Conservation (phyloP, 2,329 filamentous ascomycete species). For the Botryosphaeria dothidea region DNA sequence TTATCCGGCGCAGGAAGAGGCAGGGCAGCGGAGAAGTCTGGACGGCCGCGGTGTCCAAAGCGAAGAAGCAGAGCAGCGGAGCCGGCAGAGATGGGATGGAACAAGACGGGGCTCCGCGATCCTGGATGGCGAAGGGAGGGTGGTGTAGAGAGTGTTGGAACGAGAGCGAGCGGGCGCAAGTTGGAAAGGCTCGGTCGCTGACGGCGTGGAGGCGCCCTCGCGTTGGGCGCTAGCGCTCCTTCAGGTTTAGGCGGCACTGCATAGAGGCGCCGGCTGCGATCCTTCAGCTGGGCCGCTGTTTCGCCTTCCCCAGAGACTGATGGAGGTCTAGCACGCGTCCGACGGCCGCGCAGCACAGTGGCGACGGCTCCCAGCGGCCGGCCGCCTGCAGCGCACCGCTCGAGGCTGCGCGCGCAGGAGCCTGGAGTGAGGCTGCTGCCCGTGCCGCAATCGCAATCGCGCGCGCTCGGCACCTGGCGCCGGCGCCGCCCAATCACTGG, state of each 20-base stretch:
- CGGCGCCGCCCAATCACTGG: background rate
- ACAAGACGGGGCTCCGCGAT: conserved; percentile 15
- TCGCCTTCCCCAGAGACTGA: background rate
- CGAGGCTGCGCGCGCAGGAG: background rate
- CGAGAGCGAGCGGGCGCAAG: background rate
- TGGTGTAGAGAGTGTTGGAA: background rate
- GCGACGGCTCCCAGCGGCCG: background rate
- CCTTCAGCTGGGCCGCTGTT: background rate
- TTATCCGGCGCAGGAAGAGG: conserved; percentile 12
- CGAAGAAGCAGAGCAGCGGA: conserved; percentile 13
- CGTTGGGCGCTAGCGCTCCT: background rate
- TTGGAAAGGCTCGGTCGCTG: conserved; percentile 12
- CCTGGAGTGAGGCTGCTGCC: background rate
- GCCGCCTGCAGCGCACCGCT: background rate
- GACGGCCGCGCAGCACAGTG: background rate
- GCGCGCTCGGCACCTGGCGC: no score
- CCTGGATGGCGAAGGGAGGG: conserved; percentile 17
- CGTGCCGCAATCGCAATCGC: background rate
- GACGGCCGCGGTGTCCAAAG: conserved; percentile 16
- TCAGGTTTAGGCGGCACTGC: background rate
- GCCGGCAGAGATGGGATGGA: conserved; percentile 2
- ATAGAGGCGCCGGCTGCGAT: conserved; percentile 1
- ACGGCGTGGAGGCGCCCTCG: conserved; percentile 4
- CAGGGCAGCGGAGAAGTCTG: background rate
- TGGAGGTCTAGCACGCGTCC: background rate